Evolutionary conservation across 257 asterid species (phyloP).

Genomic region (Ilex asprella): DNA sequence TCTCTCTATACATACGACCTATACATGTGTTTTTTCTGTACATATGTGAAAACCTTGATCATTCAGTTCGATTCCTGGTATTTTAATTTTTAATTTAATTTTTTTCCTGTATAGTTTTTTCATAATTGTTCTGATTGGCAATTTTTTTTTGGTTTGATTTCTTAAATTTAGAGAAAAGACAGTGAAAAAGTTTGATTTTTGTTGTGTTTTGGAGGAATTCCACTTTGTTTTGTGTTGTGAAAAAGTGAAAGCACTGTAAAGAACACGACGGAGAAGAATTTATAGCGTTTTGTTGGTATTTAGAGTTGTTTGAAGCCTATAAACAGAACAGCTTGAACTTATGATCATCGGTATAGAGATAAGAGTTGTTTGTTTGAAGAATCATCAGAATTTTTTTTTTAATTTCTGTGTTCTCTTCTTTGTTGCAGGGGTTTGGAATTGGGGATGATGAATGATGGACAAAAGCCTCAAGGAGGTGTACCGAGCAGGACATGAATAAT

Average conservation of each 20-base stretch:
- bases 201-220: not conserved
- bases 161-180: conserved; percentile 7
- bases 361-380: not conserved
- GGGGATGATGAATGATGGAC: conserved; percentile 72
- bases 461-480: conserved; percentile 32
- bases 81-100: conserved; percentile 35
- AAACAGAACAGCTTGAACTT: too few species aligned
- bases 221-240: conserved; percentile 26
- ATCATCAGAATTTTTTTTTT: not conserved
- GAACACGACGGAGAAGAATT: conserved; percentile 7
- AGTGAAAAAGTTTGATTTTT: conserved; percentile 1
- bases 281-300: conserved; percentile 31
- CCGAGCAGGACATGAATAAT: conserved; percentile 35
- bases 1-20: conserved; percentile 16
- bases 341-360: not conserved
- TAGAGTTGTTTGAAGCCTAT: conserved; percentile 1
- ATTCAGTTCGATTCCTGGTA: conserved; percentile 20
- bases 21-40: not conserved
- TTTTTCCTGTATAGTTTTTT: conserved; percentile 24
- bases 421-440: conserved; percentile 12
- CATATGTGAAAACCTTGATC: conserved; percentile 19
- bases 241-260: too few species aligned
- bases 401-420: conserved; percentile 17
- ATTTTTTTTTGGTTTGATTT: conserved; percentile 7
- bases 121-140: conserved; percentile 20